A percentile compares a stretch with the other conserved stretches of the same genome.
phyloP scores from a whole-genome alignment of 2,329 filamentous ascomycete genomes.

The Beauveria sp. region DNA sequence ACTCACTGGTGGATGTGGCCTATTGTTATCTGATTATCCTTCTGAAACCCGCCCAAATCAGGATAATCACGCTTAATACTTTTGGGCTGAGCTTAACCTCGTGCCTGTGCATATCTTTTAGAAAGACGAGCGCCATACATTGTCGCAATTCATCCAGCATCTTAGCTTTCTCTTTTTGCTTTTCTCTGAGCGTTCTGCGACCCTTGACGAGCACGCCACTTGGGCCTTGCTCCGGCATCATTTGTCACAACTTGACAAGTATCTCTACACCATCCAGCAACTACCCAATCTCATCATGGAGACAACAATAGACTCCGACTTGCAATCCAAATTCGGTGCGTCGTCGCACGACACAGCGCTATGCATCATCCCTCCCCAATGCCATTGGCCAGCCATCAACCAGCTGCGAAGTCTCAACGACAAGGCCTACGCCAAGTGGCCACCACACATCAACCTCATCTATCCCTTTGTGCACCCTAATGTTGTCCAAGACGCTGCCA shows the following conservation, averaged over 20 bases:
- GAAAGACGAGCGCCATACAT: neutral
- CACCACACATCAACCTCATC: constrained; percentile 57
- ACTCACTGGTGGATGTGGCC: constrained; percentile 1
- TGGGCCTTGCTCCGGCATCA: neutral
- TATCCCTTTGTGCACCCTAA: constrained; percentile 55
- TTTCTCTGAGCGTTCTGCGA: neutral
- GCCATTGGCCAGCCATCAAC: constrained; percentile 42
- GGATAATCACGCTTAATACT: neutral
- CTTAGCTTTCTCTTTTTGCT: neutral
- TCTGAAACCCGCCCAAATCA: too few relatives aligned
- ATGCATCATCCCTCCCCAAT: constrained; percentile 47
- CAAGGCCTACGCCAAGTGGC: constrained; percentile 53
- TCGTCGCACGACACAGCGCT: constrained; percentile 51
- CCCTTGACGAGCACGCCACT: neutral
- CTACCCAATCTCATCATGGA: neutral
- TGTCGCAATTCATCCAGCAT: neutral
- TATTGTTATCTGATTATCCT: too few relatives aligned
- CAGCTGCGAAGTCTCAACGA: constrained; percentile 55
- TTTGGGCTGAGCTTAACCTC: neutral
- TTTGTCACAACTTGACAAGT: neutral
- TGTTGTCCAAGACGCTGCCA: constrained; percentile 34
- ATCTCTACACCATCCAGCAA: neutral
- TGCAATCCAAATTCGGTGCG: neutral
- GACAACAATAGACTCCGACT: neutral
- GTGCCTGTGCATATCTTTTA: neutral